phyloP scores from a whole-genome alignment of 495 filamentous ascomycete species.

The Tuber calosporum region DNA sequence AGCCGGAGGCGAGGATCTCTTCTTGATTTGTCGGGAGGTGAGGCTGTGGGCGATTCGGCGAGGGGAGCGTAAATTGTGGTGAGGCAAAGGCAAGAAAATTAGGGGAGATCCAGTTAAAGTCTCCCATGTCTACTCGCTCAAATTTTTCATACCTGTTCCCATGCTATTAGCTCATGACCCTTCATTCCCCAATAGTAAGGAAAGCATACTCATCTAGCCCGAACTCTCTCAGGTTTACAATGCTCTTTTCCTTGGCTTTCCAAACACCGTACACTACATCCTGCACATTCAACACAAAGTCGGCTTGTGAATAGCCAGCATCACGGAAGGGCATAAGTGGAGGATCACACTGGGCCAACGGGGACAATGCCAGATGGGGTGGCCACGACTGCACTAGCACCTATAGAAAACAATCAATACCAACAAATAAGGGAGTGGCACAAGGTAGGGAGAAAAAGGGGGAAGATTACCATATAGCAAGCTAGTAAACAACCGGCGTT shows the following conservation, averaged over 20 bases:
- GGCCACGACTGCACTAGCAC: slow-evolving; percentile 95
- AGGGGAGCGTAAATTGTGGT: slow-evolving; percentile 66
- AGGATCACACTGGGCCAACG: slow-evolving; percentile 89
- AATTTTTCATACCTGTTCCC: slow-evolving; percentile 72
- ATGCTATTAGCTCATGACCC: slow-evolving; percentile 16
- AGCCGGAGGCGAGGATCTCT: slow-evolving; percentile 44
- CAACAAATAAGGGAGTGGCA: neutral
- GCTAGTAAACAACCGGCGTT: slow-evolving; percentile 73
- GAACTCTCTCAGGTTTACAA: slow-evolving; percentile 81
- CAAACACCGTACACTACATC: slow-evolving; percentile 98
- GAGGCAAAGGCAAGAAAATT: slow-evolving; percentile 94
- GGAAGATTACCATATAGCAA: slow-evolving; percentile 31
- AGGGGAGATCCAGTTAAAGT: slow-evolving; percentile 99
- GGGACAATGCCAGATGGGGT: slow-evolving; percentile 94
- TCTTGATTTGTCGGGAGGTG: slow-evolving; percentile 46
- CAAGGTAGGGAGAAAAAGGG: neutral
- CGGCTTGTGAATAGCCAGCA: slow-evolving; percentile 96
- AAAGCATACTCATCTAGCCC: slow-evolving; percentile 76
- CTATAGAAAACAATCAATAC: slow-evolving; percentile 17
- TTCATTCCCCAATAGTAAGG: neutral
- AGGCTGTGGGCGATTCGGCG: slow-evolving; percentile 59
- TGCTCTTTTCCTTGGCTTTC: slow-evolving; percentile 91
- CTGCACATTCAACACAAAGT: slow-evolving; percentile 89
- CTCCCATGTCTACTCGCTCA: slow-evolving; percentile 93
- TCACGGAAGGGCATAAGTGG: slow-evolving; percentile 98